phyloP scores from a whole-genome alignment of 257 asterid genomes.

The Pogostemon cablin region DNA sequence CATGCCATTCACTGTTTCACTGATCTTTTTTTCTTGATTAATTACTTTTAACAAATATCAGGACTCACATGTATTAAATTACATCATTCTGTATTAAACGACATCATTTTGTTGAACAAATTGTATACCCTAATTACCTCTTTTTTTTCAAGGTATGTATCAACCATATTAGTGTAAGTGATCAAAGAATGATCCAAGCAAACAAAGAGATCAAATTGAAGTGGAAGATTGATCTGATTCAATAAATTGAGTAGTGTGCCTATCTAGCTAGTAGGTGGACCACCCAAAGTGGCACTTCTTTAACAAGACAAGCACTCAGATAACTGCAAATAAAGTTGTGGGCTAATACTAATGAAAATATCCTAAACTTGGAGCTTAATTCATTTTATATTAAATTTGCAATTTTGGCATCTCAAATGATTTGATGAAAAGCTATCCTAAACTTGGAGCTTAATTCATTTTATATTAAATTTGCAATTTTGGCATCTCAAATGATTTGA shows the following conservation, averaged over 20 bases:
- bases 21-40: background rate
- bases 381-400: too few species aligned
- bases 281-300: constrained; percentile 12
- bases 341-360: background rate
- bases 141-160: background rate
- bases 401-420: too few species aligned
- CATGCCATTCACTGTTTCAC: background rate
- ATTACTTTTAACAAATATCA: too few species aligned
- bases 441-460: too few species aligned
- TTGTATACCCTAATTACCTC: background rate
- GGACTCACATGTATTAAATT: too few species aligned
- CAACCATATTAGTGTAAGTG: background rate
- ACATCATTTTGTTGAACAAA: background rate
- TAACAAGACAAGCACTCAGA: background rate
- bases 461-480: too few species aligned
- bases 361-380: too few species aligned
- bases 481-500: too few species aligned
- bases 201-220: background rate
- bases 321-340: background rate
- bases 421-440: too few species aligned
- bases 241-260: background rate
- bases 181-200: background rate
- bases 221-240: constrained; percentile 1
- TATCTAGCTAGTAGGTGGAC: constrained; percentile 7
- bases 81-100: too few species aligned